Conservation (phyloP, 164 flowering plant species). For the Akebia trifoliata region DNA sequence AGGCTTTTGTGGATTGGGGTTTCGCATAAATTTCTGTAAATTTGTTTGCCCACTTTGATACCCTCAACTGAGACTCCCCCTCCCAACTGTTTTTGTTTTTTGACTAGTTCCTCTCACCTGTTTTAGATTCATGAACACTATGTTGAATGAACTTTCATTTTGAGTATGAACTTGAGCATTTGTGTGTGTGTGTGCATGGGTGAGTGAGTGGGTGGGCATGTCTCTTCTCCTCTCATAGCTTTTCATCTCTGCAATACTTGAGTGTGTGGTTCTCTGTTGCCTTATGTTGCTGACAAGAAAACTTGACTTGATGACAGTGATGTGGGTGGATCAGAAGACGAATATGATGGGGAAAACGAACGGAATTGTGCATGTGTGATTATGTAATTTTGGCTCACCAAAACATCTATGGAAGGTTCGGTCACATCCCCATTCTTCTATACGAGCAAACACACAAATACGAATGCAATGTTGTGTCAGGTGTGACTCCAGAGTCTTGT, state of each 20-base stretch:
- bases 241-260: no score
- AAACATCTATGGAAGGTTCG: background rate
- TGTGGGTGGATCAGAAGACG: conserved; percentile 53
- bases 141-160: no score
- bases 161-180: no score
- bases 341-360: conserved; percentile 41
- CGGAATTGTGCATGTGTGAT: conserved; percentile 61
- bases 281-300: conserved; percentile 13
- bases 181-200: background rate
- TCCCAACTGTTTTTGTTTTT: no score
- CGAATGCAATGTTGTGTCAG: conserved; percentile 3
- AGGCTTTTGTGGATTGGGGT: no score
- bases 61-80: no score
- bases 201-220: no score
- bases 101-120: no score
- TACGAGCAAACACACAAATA: conserved; percentile 3
- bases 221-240: no score
- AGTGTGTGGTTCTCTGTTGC: background rate
- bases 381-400: conserved; percentile 34
- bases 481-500: conserved; percentile 13
- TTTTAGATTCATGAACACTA: no score
- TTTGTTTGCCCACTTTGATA: no score
- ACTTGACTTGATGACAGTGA: conserved; percentile 41
- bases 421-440: background rate
- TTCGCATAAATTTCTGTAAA: no score